Conservation (phyloP, 139 green algal genomes). For the Micractinium sp. region DNA sequence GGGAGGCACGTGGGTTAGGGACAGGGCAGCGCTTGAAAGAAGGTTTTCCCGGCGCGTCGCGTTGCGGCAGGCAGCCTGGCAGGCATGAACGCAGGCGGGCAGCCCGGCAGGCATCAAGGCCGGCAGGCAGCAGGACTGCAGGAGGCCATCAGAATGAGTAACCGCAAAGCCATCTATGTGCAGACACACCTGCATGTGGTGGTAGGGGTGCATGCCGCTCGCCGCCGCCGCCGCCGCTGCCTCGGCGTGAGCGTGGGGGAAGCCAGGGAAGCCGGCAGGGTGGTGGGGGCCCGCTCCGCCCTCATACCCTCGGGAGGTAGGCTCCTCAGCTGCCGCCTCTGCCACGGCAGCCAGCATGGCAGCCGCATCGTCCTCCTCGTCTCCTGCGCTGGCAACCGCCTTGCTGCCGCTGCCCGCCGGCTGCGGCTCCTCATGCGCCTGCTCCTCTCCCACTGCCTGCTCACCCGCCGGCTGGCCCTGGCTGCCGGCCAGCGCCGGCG, state of each 20-base stretch:
- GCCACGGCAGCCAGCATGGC: conserved; percentile 19
- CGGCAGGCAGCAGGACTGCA: too few species aligned
- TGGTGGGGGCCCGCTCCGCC: background rate
- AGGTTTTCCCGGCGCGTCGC: too few species aligned
- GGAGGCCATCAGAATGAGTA: too few species aligned
- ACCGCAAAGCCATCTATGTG: background rate
- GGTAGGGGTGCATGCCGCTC: background rate
- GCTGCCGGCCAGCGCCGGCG: too few species aligned
- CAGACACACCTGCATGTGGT: background rate
- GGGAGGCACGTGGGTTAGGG: too few species aligned
- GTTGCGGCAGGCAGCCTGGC: too few species aligned
- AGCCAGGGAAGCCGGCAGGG: too few species aligned
- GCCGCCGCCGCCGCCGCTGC: background rate
- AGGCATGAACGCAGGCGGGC: too few species aligned
- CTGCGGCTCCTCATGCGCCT: background rate
- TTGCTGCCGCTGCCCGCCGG: background rate
- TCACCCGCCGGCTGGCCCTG: too few species aligned
- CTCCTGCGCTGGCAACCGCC: too few species aligned
- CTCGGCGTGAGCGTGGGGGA: background rate
- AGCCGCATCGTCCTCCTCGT: conserved; percentile 11
- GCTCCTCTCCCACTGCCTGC: background rate
- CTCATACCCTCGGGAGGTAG: background rate
- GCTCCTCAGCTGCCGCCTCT: conserved; percentile 9
- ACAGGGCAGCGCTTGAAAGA: too few species aligned
- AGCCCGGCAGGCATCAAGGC: too few species aligned